Evolutionary conservation across 2,329 filamentous ascomycete genomes (phyloP).

Genomic region (Beauveria brongniartii): DNA sequence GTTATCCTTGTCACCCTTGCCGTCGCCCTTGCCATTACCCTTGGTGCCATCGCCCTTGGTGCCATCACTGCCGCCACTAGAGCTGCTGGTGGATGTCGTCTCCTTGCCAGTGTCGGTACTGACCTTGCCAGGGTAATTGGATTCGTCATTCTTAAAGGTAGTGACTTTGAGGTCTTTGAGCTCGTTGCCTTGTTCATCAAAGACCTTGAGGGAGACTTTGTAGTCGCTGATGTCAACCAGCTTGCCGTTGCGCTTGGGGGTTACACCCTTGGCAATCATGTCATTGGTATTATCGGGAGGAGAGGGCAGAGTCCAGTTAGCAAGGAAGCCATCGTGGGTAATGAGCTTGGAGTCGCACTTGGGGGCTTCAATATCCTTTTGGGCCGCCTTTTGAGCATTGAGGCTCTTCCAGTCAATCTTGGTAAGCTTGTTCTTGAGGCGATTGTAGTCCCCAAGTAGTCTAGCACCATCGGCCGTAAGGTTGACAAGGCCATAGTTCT

Average conservation of each 20-base stretch:
- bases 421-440: constrained; percentile 66
- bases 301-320: constrained; percentile 68
- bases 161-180: constrained; percentile 40
- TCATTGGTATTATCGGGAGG: constrained; percentile 59
- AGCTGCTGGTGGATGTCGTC: constrained; percentile 15
- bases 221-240: constrained; percentile 61
- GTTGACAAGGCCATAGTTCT: constrained; percentile 57
- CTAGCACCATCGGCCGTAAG: constrained; percentile 50
- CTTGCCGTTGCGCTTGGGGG: constrained; percentile 54
- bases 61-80: constrained; percentile 10
- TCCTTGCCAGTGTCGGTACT: constrained; percentile 25
- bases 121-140: constrained; percentile 40
- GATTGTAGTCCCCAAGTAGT: constrained; percentile 59
- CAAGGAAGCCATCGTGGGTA: constrained; percentile 57
- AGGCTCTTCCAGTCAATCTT: constrained; percentile 65
- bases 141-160: constrained; percentile 34
- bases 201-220: constrained; percentile 40
- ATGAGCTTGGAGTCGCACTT: constrained; percentile 62
- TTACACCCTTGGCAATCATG: constrained; percentile 71
- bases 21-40: constrained; percentile 1
- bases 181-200: constrained; percentile 31
- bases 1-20: constrained; percentile 19
- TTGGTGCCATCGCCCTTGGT: neutral
- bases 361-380: constrained; percentile 43
- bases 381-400: constrained; percentile 51